These are phyloP conservation scores for Suillus clintonianus DNA, from an alignment of 768 basidiomycete genomes.

Conservation along the genomic window DNA sequence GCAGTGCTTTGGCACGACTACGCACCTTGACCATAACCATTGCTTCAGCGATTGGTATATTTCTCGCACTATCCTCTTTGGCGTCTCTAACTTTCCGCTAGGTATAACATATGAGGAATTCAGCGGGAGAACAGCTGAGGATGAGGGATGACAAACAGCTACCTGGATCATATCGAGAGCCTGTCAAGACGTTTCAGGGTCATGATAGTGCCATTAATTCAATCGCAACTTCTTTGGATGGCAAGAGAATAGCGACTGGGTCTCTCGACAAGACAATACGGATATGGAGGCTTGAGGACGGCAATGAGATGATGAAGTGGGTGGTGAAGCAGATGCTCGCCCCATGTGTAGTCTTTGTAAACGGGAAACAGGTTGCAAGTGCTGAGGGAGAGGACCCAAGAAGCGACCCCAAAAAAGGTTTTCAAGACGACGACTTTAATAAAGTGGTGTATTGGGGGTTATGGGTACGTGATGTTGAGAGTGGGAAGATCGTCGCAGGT, in stretches of 20 bases:
- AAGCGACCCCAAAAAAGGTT: too few species aligned
- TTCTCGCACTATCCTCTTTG: not conserved
- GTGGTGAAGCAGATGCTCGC: not conserved
- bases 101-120: too few species aligned
- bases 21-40: not conserved
- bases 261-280: not conserved
- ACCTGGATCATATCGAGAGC: not conserved
- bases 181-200: not conserved
- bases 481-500: not conserved
- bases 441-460: not conserved
- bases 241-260: not conserved
- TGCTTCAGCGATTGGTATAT: not conserved
- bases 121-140: too few species aligned
- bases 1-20: too few species aligned
- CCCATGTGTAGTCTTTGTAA: not conserved
- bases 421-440: not conserved
- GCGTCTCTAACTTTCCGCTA: not conserved
- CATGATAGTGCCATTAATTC: not conserved
- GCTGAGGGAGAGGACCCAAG: not conserved
- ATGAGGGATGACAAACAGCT: not conserved
- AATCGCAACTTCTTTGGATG: not conserved
- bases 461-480: not conserved
- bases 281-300: not conserved
- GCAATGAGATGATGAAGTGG: not conserved
- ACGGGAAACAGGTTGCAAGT: not conserved